Conservation (phyloP, 164 flowering plant species). For the Stephania cephalantha region DNA sequence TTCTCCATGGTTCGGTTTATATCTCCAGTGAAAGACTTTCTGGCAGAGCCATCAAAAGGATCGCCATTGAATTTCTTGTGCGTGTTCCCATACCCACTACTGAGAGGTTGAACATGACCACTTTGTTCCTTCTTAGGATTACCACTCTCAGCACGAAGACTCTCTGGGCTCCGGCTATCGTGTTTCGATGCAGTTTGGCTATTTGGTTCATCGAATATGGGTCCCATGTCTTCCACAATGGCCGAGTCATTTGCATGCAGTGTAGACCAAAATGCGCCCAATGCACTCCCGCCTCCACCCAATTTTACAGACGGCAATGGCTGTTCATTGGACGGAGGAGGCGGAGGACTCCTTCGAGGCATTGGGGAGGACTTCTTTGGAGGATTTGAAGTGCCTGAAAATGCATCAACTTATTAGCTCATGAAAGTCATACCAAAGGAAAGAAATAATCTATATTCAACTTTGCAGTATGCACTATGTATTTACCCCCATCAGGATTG, state of each 20-base stretch:
- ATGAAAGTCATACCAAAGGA: not conserved
- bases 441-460: not conserved
- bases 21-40: conserved; percentile 39
- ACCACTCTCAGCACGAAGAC: conserved; percentile 17
- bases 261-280: conserved; percentile 94
- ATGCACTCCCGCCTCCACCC: conserved; percentile 36
- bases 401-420: not conserved
- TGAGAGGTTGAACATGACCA: conserved; percentile 17
- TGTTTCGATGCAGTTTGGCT: conserved; percentile 22
- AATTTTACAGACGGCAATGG: conserved; percentile 26
- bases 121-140: conserved; percentile 29
- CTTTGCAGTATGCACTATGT: not conserved
- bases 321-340: conserved; percentile 58
- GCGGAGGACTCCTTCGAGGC: conserved; percentile 85
- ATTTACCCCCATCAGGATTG: conserved; percentile 45
- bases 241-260: conserved; percentile 60
- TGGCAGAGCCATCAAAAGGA: conserved; percentile 48
- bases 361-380: conserved; percentile 43
- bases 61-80: conserved; percentile 21
- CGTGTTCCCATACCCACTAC: conserved; percentile 26
- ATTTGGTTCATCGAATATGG: conserved; percentile 52
- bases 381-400: conserved; percentile 37
- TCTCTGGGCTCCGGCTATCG: conserved; percentile 26
- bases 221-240: conserved; percentile 36
- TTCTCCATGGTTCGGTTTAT: conserved; percentile 23